Percentiles rank a stretch among this genome's conserved stretches.
Conservation (phyloP, 345 rosid genomes). For the Bruguiera sexangula region DNA sequence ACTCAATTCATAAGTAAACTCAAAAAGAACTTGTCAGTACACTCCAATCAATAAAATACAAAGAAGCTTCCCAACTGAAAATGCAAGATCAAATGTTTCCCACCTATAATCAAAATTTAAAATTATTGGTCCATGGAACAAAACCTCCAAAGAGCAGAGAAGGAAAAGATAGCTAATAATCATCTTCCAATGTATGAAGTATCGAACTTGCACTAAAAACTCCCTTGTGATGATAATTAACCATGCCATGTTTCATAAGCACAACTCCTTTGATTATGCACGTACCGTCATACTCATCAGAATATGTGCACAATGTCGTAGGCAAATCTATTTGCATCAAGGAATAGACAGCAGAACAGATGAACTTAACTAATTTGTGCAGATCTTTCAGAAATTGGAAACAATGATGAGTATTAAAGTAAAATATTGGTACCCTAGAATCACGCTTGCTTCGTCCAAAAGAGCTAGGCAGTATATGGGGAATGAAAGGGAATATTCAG, state of each 20-base stretch:
- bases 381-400: too few species aligned
- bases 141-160: background rate
- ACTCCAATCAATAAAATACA: background rate
- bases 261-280: background rate
- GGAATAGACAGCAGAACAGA: slow-evolving; percentile 19
- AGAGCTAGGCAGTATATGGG: background rate
- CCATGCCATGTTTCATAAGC: background rate
- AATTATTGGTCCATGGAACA: background rate
- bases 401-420: background rate
- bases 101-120: background rate
- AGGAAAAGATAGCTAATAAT: background rate
- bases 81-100: background rate
- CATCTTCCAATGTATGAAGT: background rate
- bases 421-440: background rate
- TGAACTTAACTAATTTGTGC: too few species aligned
- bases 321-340: slow-evolving; percentile 73
- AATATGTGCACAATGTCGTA: slow-evolving; percentile 95
- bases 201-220: background rate
- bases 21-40: too few species aligned
- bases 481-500: background rate
- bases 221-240: background rate
- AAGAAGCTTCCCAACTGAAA: background rate
- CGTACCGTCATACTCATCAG: slow-evolving; percentile 29
- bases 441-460: background rate
- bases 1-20: too few species aligned